These are phyloP conservation scores for Clitocybe nebularis DNA, from an alignment of 1,284 basidiomycete genomes.

Conservation along the genomic window DNA sequence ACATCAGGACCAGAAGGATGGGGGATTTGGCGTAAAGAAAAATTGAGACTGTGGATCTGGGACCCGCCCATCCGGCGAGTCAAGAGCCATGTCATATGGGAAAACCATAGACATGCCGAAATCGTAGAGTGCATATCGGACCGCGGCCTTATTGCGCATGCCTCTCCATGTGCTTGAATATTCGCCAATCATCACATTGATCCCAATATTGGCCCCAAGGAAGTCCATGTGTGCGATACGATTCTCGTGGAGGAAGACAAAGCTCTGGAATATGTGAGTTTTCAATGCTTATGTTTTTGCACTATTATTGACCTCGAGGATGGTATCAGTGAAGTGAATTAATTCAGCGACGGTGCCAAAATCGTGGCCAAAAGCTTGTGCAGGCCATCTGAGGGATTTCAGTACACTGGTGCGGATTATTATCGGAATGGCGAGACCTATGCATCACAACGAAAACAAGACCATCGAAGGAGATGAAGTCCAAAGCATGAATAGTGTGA, in stretches of 20 bases:
- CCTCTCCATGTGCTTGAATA: background rate
- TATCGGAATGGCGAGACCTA: conserved; percentile 1
- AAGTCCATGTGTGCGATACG: conserved; percentile 16
- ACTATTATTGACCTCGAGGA: conserved; percentile 5
- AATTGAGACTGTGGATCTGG: background rate
- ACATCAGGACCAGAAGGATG: background rate
- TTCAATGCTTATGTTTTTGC: background rate
- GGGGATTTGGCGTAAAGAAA: background rate
- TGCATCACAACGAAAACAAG: conserved; percentile 17
- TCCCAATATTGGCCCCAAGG: conserved; percentile 12
- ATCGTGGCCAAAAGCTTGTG: conserved; percentile 6
- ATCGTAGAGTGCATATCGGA: conserved; percentile 10
- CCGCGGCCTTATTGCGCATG: conserved; percentile 2
- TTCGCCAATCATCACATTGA: conserved; percentile 7
- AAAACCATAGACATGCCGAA: conserved; percentile 8
- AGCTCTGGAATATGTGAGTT: conserved; percentile 3
- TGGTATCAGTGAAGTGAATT: background rate
- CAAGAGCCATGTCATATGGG: conserved; percentile 8
- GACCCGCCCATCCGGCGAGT: background rate
- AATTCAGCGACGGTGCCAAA: conserved; percentile 4
- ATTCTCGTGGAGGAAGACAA: conserved; percentile 16
- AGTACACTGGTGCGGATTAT: background rate
- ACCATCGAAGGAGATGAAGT: conserved; percentile 11
- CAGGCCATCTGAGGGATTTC: conserved; percentile 1
- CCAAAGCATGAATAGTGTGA: conserved; percentile 14